Base-by-base conservation (phyloP, 495 filamentous ascomycete species). In the Daldinia grandis region DNA sequence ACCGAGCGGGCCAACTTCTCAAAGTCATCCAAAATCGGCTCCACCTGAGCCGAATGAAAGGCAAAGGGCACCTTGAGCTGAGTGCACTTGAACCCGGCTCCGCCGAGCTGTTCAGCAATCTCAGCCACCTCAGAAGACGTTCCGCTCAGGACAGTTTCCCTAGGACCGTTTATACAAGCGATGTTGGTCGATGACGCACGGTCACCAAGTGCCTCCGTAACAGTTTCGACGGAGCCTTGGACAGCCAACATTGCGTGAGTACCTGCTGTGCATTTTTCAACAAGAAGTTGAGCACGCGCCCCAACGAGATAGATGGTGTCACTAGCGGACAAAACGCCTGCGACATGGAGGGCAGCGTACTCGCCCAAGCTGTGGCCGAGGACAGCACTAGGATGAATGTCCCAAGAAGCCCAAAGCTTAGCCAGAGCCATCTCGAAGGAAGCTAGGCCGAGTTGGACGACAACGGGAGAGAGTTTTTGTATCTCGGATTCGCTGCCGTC, bases 341-440 rank as follows among this genome's bases (percentile, higher is more conserved):
- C 88, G 35, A 90, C 88, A 73, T 94, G 86, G 2, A 97, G 82
- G 15, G 94, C 94, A 51, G 94, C 93, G 80, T 95, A 97, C 77
- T 97, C 94, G 63, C 94, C 94, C 12, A 87, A 71, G 76, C 93
- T 96, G 81, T 98, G 94, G 24, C 94, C 94, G 37, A 97, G 82
- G 2, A 97, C 92, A 40, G 89, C 90, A 57, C 86, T 82, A 19
- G 94, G 94, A 24, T 79, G 87, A 63, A 96, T 84, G 37, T 92
- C 94, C 86, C 93, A 90, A 7, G 92, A 90, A 21, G 72, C 79
- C 94, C 94, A 97, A 62, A 93, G 86, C 54, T 88, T 88, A 24
- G 92, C 89, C 56, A 96, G 82, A 4, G 94, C 93, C 86, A 97
- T 95, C 78, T 97, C 91, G 64, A 96, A 87, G 67, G 88, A 93